Percentiles rank a stretch among this genome's conserved stretches.
phyloP scores from a whole-genome alignment of 352 stramenopile genomes.

The Thalassiosira livingstoniorum region DNA sequence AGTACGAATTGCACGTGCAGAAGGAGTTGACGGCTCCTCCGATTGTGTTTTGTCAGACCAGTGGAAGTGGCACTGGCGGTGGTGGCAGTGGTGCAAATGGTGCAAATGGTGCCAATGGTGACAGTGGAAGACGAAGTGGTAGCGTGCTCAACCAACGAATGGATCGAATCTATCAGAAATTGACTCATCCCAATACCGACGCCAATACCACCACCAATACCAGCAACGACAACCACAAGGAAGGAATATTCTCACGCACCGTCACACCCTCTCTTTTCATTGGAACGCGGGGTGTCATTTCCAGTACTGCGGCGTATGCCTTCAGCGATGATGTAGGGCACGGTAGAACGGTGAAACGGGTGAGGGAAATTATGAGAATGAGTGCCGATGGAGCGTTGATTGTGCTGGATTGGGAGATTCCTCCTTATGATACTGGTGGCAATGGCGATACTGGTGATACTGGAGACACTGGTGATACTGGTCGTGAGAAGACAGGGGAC shows the following conservation, averaged over 20 bases:
- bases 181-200: slow-evolving; percentile 43
- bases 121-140: neutral
- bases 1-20: slow-evolving; percentile 77
- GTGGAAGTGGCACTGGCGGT: slow-evolving; percentile 10
- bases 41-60: slow-evolving; percentile 70
- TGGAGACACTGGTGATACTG: no score
- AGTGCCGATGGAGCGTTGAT: slow-evolving; percentile 70
- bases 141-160: slow-evolving; percentile 17
- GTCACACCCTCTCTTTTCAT: slow-evolving; percentile 48
- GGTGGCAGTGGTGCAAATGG: neutral
- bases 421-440: slow-evolving; percentile 8
- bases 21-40: slow-evolving; percentile 67
- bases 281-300: slow-evolving; percentile 42
- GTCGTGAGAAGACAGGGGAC: no score
- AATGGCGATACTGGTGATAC: no score
- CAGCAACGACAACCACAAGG: slow-evolving; percentile 7
- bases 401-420: slow-evolving; percentile 80
- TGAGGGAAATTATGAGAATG: slow-evolving; percentile 75
- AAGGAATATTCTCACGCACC: slow-evolving; percentile 42
- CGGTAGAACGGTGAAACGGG: slow-evolving; percentile 19
- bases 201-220: slow-evolving; percentile 6
- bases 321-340: slow-evolving; percentile 5
- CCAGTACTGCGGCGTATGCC: slow-evolving; percentile 46
- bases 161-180: slow-evolving; percentile 55
- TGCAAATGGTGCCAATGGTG: neutral